Evolutionary conservation across 176 grass and related monocot species (phyloP).

Genomic region (Oropetium thomaeum): DNA sequence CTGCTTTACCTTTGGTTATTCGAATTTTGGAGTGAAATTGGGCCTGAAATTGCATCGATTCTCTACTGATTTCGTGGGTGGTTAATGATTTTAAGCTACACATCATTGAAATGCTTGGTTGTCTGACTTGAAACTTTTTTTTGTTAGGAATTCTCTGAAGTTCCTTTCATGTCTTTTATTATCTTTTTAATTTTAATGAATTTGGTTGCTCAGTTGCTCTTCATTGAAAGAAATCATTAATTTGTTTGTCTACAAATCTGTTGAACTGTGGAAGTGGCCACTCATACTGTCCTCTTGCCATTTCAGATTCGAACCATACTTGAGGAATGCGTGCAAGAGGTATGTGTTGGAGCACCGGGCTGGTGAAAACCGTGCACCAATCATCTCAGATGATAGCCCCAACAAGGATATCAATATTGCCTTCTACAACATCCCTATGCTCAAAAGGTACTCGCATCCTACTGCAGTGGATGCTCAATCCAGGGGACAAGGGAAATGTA

Average conservation of each 20-base stretch:
- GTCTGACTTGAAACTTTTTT: background rate
- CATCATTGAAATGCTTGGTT: background rate
- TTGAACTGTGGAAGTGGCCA: background rate
- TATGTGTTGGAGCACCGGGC: constrained; percentile 74
- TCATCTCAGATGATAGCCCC: constrained; percentile 87
- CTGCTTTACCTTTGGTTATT: background rate
- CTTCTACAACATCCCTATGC: constrained; percentile 85
- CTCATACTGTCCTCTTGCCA: background rate
- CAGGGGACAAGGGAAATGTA: background rate
- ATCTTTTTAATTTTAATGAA: background rate
- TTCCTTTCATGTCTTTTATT: background rate
- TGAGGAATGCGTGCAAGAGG: constrained; percentile 92
- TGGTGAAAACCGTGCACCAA: constrained; percentile 56
- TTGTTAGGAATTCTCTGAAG: background rate
- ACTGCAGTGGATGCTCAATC: background rate
- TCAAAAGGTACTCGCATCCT: constrained; percentile 55
- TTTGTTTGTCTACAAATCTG: background rate
- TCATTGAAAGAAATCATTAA: background rate
- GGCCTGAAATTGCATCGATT: background rate
- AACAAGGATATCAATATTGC: constrained; percentile 90
- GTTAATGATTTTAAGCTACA: background rate
- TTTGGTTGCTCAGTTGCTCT: background rate
- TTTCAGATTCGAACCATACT: constrained; percentile 73
- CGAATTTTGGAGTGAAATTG: background rate
- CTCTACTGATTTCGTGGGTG: background rate